Conservation (phyloP, 169 alveolate genomes). For the Pseudocohnilembus persalinus region DNA sequence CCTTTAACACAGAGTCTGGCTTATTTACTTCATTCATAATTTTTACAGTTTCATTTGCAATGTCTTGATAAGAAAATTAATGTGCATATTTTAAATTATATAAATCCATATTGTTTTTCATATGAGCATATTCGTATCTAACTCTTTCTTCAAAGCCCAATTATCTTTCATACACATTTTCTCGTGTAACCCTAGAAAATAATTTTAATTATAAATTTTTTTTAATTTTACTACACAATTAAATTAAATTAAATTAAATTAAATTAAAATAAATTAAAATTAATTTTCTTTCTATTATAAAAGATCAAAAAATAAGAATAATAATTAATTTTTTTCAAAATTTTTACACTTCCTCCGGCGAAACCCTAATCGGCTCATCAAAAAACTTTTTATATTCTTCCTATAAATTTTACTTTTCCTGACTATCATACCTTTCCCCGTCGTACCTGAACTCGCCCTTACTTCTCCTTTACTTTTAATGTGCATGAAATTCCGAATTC, state of each 20-base stretch:
- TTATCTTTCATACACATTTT: conserved; percentile 15
- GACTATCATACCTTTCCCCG: conserved; percentile 2
- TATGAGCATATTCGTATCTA: conserved; percentile 22
- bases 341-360: conserved; percentile 15
- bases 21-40: conserved; percentile 16
- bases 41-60: conserved; percentile 10
- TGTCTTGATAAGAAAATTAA: background rate
- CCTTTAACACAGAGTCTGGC: conserved; percentile 6
- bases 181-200: background rate
- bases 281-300: too few relatives aligned
- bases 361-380: background rate
- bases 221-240: too few relatives aligned
- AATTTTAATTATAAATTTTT: too few relatives aligned
- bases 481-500: background rate
- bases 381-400: conserved; percentile 19
- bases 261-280: too few relatives aligned
- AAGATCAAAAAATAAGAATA: too few relatives aligned
- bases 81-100: conserved; percentile 14
- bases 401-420: conserved; percentile 6
- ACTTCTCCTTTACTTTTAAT: background rate
- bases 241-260: too few relatives aligned
- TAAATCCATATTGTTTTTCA: conserved; percentile 8
- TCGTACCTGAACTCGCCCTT: background rate
- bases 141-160: conserved; percentile 22
- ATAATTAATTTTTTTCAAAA: too few relatives aligned